Conservation (phyloP, 2,329 filamentous ascomycete genomes). For the Daldinia sp. region DNA sequence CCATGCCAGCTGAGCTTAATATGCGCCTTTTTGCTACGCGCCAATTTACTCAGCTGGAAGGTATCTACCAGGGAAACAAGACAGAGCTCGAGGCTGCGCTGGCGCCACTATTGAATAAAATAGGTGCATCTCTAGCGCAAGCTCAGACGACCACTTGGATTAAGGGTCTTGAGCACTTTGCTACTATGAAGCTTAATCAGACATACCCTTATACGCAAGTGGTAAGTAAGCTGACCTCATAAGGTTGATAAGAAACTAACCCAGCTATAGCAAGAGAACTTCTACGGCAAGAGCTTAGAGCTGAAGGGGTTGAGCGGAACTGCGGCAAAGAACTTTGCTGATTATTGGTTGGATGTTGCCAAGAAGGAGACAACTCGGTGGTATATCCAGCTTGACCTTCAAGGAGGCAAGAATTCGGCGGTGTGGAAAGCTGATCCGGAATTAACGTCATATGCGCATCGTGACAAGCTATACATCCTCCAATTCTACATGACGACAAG, state of each 20-base stretch:
- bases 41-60: slow-evolving; percentile 55
- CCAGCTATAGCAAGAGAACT: slow-evolving; percentile 55
- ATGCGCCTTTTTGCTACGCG: slow-evolving; percentile 56
- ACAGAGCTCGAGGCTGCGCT: slow-evolving; percentile 51
- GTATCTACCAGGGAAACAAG: slow-evolving; percentile 55
- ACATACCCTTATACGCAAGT: slow-evolving; percentile 48
- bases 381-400: slow-evolving; percentile 59
- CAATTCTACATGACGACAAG: slow-evolving; percentile 59
- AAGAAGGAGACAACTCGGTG: slow-evolving; percentile 55
- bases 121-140: slow-evolving; percentile 51
- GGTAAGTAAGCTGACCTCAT: slow-evolving; percentile 42
- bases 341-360: slow-evolving; percentile 56
- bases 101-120: slow-evolving; percentile 52
- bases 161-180: slow-evolving; percentile 51
- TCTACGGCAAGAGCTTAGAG: slow-evolving; percentile 58
- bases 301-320: slow-evolving; percentile 54
- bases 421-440: slow-evolving; percentile 49
- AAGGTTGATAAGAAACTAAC: slow-evolving; percentile 27
- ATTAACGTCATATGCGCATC: slow-evolving; percentile 57
- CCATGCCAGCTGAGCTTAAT: slow-evolving; percentile 57
- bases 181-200: slow-evolving; percentile 49
- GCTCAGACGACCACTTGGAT: slow-evolving; percentile 51
- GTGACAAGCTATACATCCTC: slow-evolving; percentile 62
- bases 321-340: slow-evolving; percentile 54
- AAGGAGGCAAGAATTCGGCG: slow-evolving; percentile 57